Conservation (phyloP, 1,284 basidiomycete genomes). For the Cystobasidiaceae sp. region DNA sequence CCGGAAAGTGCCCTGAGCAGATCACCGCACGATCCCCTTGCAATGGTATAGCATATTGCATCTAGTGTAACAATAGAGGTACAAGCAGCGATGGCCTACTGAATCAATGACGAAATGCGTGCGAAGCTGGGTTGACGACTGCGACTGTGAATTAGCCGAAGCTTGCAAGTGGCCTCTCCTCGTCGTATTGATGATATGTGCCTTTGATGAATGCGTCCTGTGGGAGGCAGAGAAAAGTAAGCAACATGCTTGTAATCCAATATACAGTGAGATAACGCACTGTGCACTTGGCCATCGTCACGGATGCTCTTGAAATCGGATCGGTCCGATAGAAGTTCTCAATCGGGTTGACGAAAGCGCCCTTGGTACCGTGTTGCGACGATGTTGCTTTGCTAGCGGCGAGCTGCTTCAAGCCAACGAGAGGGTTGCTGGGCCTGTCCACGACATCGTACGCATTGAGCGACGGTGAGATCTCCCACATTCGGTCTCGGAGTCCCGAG, state of each 20-base stretch:
- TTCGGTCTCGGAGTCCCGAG: slow-evolving; percentile 77
- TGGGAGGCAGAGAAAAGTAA: background rate
- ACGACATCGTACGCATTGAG: slow-evolving; percentile 79
- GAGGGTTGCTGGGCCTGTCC: slow-evolving; percentile 68
- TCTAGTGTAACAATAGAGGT: background rate
- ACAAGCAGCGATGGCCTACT: no score
- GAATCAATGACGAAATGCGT: background rate
- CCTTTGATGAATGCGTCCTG: slow-evolving; percentile 30
- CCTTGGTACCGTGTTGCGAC: slow-evolving; percentile 49
- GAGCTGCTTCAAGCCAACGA: slow-evolving; percentile 62
- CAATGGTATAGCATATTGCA: background rate
- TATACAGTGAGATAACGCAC: background rate
- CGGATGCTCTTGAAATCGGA: slow-evolving; percentile 51
- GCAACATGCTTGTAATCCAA: background rate
- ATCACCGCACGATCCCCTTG: no score
- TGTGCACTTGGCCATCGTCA: slow-evolving; percentile 37
- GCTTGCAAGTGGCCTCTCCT: slow-evolving; percentile 22
- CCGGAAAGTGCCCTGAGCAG: no score
- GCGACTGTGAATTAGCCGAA: slow-evolving; percentile 6
- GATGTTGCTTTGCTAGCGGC: slow-evolving; percentile 55
- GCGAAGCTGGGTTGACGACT: background rate
- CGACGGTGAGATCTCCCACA: slow-evolving; percentile 95
- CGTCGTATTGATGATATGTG: slow-evolving; percentile 8
- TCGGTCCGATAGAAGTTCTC: slow-evolving; percentile 96
- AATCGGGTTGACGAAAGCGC: slow-evolving; percentile 73